These are phyloP conservation scores for Lasiosphaeria miniovina DNA, from an alignment of 495 filamentous ascomycete genomes.

Conservation along the genomic window DNA sequence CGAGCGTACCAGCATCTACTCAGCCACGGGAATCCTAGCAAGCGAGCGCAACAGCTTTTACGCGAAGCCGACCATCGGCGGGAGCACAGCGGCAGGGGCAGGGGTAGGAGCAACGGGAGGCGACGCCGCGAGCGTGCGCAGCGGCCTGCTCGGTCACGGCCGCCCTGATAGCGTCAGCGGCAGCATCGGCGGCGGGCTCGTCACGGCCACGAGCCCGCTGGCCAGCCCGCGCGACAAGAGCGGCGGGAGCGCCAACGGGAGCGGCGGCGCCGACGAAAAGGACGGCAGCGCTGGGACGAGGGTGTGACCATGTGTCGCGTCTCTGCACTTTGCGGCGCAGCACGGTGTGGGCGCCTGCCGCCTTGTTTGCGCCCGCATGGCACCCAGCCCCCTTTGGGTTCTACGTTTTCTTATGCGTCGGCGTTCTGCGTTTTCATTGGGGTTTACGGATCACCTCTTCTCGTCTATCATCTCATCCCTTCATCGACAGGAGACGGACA, in stretches of 20 bases:
- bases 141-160: conserved; percentile 70
- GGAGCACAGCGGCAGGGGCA: conserved; percentile 42
- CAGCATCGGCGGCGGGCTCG: conserved; percentile 49
- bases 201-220: conserved; percentile 55
- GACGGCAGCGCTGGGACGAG: conserved; percentile 16
- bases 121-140: conserved; percentile 78
- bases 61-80: conserved; percentile 57
- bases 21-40: conserved; percentile 60
- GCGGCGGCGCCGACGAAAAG: conserved; percentile 23
- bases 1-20: conserved; percentile 69
- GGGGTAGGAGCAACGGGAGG: conserved; percentile 57
- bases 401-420: too few relatives aligned
- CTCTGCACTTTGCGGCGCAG: neutral
- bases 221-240: conserved; percentile 51
- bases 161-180: conserved; percentile 79
- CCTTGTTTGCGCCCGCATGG: too few relatives aligned
- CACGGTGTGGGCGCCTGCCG: too few relatives aligned
- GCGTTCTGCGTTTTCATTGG: too few relatives aligned
- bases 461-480: too few relatives aligned
- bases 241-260: conserved; percentile 22
- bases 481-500: too few relatives aligned
- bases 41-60: conserved; percentile 83
- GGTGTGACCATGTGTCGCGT: neutral
- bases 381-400: too few relatives aligned
- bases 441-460: too few relatives aligned